Evolutionary conservation across 2,329 filamentous ascomycete species (phyloP).

Genomic region (Trichoderma sp.): DNA sequence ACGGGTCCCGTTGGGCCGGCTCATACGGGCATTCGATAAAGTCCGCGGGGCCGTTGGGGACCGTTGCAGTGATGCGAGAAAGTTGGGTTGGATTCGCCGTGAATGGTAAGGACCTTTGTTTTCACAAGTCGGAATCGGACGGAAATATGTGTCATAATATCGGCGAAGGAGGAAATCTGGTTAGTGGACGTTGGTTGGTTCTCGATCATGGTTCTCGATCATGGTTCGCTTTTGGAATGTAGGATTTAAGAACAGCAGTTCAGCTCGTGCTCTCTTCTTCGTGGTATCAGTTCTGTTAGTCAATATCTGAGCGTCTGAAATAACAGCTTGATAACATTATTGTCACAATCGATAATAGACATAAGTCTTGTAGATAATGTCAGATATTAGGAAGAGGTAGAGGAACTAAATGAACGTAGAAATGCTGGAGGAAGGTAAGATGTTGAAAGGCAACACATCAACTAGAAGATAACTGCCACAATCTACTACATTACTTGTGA

Average conservation of each 20-base stretch:
- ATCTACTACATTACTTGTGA: neutral
- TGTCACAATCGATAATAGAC: neutral
- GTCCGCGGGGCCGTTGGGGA: neutral
- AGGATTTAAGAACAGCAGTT: neutral
- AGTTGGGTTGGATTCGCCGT: neutral
- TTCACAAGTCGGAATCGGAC: neutral
- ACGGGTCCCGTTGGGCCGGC: neutral
- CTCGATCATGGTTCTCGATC: neutral
- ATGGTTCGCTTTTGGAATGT: neutral
- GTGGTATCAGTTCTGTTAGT: neutral
- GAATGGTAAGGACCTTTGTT: neutral
- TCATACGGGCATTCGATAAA: neutral
- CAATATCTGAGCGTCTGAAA: neutral
- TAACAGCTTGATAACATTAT: neutral
- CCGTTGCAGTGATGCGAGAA: neutral
- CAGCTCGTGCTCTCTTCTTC: neutral
- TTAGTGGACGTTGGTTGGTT: neutral
- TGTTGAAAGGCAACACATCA: neutral
- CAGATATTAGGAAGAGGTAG: neutral
- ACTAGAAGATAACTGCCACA: neutral
- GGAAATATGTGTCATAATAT: neutral
- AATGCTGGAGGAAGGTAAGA: neutral
- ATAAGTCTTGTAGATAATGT: neutral
- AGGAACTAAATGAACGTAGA: neutral
- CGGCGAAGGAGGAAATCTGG: neutral